phyloP scores from a whole-genome alignment of 2,329 filamentous ascomycete genomes.

The Penicillium psychrosexuale region DNA sequence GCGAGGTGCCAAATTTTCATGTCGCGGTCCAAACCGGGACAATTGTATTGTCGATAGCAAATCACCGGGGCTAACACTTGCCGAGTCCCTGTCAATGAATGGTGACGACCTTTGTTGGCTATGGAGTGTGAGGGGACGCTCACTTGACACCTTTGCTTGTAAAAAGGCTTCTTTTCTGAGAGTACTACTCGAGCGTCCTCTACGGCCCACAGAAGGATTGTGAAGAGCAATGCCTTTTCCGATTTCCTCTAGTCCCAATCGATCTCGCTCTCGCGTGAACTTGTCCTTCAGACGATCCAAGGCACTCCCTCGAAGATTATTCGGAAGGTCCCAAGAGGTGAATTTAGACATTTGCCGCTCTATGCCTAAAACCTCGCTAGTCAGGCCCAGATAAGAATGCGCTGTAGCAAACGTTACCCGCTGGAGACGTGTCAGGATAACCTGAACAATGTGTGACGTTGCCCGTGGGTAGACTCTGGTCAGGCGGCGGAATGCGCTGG shows the following conservation, averaged over 20 bases:
- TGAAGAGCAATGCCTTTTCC: slow-evolving; percentile 94
- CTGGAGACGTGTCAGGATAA: slow-evolving; percentile 91
- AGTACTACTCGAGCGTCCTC: slow-evolving; percentile 68
- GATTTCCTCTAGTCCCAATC: slow-evolving; percentile 74
- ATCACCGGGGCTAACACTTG: slow-evolving; percentile 68
- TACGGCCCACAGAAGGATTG: slow-evolving; percentile 66
- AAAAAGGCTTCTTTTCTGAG: slow-evolving; percentile 76
- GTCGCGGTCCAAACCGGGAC: slow-evolving; percentile 58
- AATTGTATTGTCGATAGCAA: slow-evolving; percentile 74
- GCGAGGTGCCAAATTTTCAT: slow-evolving; percentile 38
- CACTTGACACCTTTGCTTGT: slow-evolving; percentile 59
- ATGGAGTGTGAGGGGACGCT: slow-evolving; percentile 29
- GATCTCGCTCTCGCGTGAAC: slow-evolving; percentile 79
- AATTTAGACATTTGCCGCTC: slow-evolving; percentile 93
- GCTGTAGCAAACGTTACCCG: slow-evolving; percentile 92
- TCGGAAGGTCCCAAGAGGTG: slow-evolving; percentile 86
- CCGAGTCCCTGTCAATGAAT: slow-evolving; percentile 33
- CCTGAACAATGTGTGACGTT: slow-evolving; percentile 94
- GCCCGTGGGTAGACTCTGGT: slow-evolving; percentile 95
- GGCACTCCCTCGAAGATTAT: slow-evolving; percentile 79
- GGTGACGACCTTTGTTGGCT: slow-evolving; percentile 12
- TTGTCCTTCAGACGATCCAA: slow-evolving; percentile 87
- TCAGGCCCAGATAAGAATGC: slow-evolving; percentile 89
- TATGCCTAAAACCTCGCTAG: slow-evolving; percentile 84
- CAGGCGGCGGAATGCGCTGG: slow-evolving; percentile 87